Conservation (phyloP, 129 eudicot species). For the Gnaphalium uliginosum region DNA sequence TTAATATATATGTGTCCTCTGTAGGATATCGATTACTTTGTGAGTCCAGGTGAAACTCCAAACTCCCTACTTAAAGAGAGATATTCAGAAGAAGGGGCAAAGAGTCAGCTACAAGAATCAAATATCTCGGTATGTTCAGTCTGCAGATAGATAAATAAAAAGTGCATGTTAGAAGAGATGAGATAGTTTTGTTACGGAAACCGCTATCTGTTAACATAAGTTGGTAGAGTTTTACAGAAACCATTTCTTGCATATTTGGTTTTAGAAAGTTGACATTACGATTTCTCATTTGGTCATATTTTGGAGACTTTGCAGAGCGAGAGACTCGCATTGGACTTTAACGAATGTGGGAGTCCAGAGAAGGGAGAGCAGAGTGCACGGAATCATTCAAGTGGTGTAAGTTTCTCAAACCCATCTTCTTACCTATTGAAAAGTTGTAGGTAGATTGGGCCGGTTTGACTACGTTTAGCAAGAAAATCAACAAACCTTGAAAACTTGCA, state of each 20-base stretch:
- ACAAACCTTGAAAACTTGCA: no score
- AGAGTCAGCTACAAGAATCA: slow-evolving; percentile 36
- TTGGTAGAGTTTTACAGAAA: no score
- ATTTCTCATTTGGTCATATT: not conserved
- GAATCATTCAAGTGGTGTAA: slow-evolving; percentile 27
- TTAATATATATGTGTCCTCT: not conserved
- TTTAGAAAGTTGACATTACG: not conserved
- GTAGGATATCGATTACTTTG: slow-evolving; percentile 72
- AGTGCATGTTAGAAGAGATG: not conserved
- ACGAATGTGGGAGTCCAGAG: slow-evolving; percentile 72
- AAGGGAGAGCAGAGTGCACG: slow-evolving; percentile 44
- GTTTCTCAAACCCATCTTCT: slow-evolving; percentile 62
- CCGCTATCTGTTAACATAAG: no score
- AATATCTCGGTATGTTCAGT: slow-evolving; percentile 45
- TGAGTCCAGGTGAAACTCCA: slow-evolving; percentile 81
- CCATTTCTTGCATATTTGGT: not conserved
- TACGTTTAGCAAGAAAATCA: no score
- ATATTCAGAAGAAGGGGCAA: slow-evolving; percentile 28
- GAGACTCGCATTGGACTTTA: slow-evolving; percentile 74
- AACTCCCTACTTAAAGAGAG: slow-evolving; percentile 54
- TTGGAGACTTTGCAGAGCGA: slow-evolving; percentile 48
- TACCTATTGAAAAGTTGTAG: slow-evolving; percentile 75
- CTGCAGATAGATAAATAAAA: not conserved
- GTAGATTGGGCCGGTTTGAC: slow-evolving; percentile 24
- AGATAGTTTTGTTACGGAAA: no score